These are phyloP conservation scores for Pseudopyrenochaeta lycopersici DNA, from an alignment of 2,329 filamentous ascomycete genomes.

Conservation along the genomic window DNA sequence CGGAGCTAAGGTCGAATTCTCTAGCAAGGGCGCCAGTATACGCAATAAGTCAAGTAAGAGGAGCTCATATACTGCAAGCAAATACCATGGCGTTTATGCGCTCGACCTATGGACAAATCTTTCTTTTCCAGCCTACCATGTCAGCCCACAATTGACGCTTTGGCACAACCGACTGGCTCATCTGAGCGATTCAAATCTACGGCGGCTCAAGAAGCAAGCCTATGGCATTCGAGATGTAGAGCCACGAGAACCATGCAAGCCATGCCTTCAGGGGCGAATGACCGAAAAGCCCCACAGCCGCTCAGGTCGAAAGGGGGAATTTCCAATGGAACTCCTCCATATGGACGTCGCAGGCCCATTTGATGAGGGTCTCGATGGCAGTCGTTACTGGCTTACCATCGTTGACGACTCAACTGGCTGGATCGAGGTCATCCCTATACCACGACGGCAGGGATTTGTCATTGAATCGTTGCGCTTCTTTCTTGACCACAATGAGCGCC, in stretches of 20 bases:
- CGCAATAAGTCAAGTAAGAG: background rate
- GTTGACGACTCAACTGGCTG: constrained; percentile 15
- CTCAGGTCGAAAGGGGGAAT: constrained; percentile 11
- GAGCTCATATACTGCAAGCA: background rate
- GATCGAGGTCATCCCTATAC: constrained; percentile 12
- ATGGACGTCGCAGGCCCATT: constrained; percentile 18
- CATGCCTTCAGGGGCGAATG: constrained; percentile 10
- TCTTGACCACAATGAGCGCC: constrained; percentile 11
- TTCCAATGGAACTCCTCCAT: constrained; percentile 19
- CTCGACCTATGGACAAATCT: constrained; percentile 1
- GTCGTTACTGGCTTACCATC: constrained; percentile 19
- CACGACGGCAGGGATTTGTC: background rate
- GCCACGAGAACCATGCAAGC: constrained; percentile 13
- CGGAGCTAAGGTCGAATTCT: background rate
- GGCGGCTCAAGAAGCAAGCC: constrained; percentile 13
- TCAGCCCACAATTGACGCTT: constrained; percentile 3
- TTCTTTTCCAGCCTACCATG: constrained; percentile 8
- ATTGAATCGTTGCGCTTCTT: constrained; percentile 4
- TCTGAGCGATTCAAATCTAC: constrained; percentile 9
- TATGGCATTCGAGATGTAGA: constrained; percentile 13
- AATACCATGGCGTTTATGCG: constrained; percentile 7
- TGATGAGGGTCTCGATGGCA: constrained; percentile 12
- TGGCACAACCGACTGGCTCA: constrained; percentile 10
- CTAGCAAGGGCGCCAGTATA: background rate
- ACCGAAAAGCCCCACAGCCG: constrained; percentile 7